Evolutionary conservation across 805 yeast species (phyloP).

Genomic region (Ogataea angusta): DNA sequence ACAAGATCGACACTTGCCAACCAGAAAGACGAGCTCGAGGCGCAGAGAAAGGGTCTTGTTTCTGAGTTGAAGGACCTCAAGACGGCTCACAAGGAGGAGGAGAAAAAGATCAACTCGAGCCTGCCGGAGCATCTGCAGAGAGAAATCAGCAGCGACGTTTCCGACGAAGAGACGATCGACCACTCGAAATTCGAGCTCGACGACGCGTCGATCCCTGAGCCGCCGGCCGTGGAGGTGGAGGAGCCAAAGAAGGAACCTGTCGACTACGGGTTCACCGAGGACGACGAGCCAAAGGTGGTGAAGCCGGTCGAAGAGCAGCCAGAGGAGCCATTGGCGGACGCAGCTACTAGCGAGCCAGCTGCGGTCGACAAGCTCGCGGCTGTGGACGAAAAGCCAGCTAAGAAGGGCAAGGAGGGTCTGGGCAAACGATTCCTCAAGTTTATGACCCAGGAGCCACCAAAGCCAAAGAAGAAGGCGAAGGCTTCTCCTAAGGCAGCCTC

Average conservation of each 20-base stretch:
- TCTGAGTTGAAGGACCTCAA: conserved; percentile 36
- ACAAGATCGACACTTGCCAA: conserved; percentile 38
- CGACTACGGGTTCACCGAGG: conserved; percentile 28
- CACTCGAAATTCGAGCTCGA: conserved; percentile 28
- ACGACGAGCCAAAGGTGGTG: conserved; percentile 34
- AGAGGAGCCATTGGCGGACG: conserved; percentile 31
- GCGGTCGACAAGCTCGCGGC: not conserved
- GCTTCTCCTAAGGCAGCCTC: conserved; percentile 6
- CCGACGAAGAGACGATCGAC: conserved; percentile 30
- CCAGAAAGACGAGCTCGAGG: conserved; percentile 40
- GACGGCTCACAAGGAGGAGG: conserved; percentile 38
- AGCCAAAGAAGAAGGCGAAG: conserved; percentile 16
- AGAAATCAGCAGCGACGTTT: conserved; percentile 26
- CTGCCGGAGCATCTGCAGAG: conserved; percentile 52
- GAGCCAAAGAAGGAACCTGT: conserved; percentile 23
- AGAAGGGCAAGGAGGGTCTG: conserved; percentile 16
- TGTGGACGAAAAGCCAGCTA: not conserved
- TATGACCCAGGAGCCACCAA: conserved; percentile 24
- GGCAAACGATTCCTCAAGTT: conserved; percentile 24
- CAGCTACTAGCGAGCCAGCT: conserved; percentile 33
- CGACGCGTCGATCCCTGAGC: conserved; percentile 24
- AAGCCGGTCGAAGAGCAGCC: conserved; percentile 17
- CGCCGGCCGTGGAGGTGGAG: conserved; percentile 26
- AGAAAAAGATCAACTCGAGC: conserved; percentile 44
- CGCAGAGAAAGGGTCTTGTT: conserved; percentile 37